A percentile compares a stretch with the other conserved stretches of the same genome.
These are phyloP conservation scores for Endothia cerciana DNA, from an alignment of 2,329 filamentous ascomycete genomes.

Conservation along the genomic window DNA sequence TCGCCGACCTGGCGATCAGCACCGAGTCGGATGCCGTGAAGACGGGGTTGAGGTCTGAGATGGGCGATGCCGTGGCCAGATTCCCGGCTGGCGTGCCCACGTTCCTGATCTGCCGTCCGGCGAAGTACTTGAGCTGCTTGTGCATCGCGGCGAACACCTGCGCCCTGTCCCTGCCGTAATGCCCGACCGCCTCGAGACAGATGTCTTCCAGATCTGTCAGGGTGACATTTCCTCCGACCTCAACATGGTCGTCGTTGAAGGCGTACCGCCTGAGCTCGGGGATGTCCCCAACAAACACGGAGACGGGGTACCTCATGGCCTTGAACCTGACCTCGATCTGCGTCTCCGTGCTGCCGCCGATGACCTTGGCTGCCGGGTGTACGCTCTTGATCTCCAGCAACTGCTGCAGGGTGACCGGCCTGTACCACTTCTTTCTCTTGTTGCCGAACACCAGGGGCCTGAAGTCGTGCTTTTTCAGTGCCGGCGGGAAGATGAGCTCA, in stretches of 20 bases:
- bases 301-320: slow-evolving; percentile 84
- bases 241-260: slow-evolving; percentile 80
- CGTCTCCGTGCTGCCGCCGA: slow-evolving; percentile 94
- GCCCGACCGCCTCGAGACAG: slow-evolving; percentile 75
- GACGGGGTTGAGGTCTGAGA: slow-evolving; percentile 94
- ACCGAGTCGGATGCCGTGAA: slow-evolving; percentile 86
- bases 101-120: slow-evolving; percentile 92
- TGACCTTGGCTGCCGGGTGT: slow-evolving; percentile 87
- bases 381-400: slow-evolving; percentile 88
- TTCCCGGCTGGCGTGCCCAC: slow-evolving; percentile 98
- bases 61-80: slow-evolving; percentile 90
- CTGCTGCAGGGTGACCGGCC: slow-evolving; percentile 84
- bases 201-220: slow-evolving; percentile 90
- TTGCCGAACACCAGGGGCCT: slow-evolving; percentile 87
- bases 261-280: slow-evolving; percentile 81
- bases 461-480: slow-evolving; percentile 80
- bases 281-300: slow-evolving; percentile 92
- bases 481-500: slow-evolving; percentile 90
- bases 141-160: slow-evolving; percentile 90
- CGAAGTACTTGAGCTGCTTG: slow-evolving; percentile 94
- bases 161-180: slow-evolving; percentile 71
- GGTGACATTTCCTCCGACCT: slow-evolving; percentile 90
- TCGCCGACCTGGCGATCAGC: slow-evolving; percentile 77
- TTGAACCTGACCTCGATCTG: slow-evolving; percentile 99
- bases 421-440: slow-evolving; percentile 91